These are phyloP conservation scores for Prunus davidiana DNA, from an alignment of 306 rosid genomes.

Conservation along the genomic window DNA sequence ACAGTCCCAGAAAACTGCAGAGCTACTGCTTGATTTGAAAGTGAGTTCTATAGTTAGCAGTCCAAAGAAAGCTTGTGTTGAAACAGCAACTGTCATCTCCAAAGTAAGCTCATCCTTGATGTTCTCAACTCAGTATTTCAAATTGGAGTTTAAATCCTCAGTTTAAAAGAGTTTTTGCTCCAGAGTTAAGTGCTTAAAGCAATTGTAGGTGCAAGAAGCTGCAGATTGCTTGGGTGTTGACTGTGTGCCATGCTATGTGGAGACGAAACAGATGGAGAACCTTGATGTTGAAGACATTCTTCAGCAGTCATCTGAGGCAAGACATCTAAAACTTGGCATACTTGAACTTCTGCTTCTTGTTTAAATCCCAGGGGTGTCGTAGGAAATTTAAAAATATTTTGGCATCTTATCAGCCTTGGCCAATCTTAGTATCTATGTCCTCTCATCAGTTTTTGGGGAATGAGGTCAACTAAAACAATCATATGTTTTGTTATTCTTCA, in stretches of 20 bases:
- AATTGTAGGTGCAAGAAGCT: constrained; percentile 81
- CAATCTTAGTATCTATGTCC: background rate
- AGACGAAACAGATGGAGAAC: constrained; percentile 58
- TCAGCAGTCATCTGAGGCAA: constrained; percentile 53
- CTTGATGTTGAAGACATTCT: constrained; percentile 56
- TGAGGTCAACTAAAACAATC: too few relatives aligned
- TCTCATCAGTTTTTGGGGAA: too few relatives aligned
- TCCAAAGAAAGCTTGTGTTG: constrained; percentile 64
- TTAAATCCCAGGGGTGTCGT: background rate
- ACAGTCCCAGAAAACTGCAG: constrained; percentile 94
- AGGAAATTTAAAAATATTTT: background rate
- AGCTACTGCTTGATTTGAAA: constrained; percentile 81
- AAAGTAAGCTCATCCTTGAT: constrained; percentile 49
- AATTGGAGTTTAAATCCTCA: background rate
- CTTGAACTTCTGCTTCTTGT: background rate
- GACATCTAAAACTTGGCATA: constrained; percentile 24
- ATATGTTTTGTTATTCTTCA: background rate
- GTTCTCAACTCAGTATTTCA: background rate
- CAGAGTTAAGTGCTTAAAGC: constrained; percentile 1
- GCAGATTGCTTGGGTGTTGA: constrained; percentile 97
- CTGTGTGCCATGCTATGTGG: constrained; percentile 79
- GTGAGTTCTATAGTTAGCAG: constrained; percentile 70
- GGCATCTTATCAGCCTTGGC: background rate
- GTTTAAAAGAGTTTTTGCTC: constrained; percentile 7
- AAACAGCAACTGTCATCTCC: constrained; percentile 68